Evolutionary conservation across 2,329 filamentous ascomycete species (phyloP), one percentile per base, ranked within the genome.

Genomic region (Teratosphaeria epicoccoides): DNA sequence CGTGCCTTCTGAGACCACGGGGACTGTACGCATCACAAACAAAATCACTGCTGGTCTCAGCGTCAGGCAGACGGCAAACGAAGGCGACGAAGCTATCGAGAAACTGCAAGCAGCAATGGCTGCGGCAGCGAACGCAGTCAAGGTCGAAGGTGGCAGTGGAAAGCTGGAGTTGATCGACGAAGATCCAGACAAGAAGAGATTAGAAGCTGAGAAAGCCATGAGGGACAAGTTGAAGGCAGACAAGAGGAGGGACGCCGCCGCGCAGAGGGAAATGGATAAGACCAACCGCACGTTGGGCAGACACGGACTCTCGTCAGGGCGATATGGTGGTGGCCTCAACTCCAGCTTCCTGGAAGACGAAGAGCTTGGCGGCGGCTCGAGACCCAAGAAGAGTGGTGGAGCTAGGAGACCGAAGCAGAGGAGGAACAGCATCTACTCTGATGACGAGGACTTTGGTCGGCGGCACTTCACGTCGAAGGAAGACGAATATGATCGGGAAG

Each of bases 401-500:
- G 73, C 71, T 59, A 63, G 69, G 24, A 50, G 50, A 43, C 24
- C 25, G 9, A 40, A 47, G 24, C 62, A 69, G 29, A 64, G 63
- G 33, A 56, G 62, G 24, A 66, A 72, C 55, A 69, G 69, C 48
- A 73, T 75, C 54, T 76, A 72, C 53, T 85, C 87, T 59, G 86
- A 88, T 55, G 85, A 90, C 61, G 87, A 87, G 7, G 87, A 89
- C 60, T 85, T 88, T 59, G 85, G 87, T 53, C 74, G 83, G 29
- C 80, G 81, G 14, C 76, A 78, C 33, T 79, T 81, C 26, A 73
- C 73, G 45, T 76, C 77, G 26, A 78, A 80, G 49, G 78, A 84
- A 54, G 84, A 90, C 57, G 84, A 88, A 59, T 91, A 91, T 64
- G 86, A 90, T 56, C 77, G 84, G 64, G 85, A 85, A 28, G 87